Base-by-base conservation (phyloP, 2,329 filamentous ascomycete species). In the Colletotrichum destructivum region DNA sequence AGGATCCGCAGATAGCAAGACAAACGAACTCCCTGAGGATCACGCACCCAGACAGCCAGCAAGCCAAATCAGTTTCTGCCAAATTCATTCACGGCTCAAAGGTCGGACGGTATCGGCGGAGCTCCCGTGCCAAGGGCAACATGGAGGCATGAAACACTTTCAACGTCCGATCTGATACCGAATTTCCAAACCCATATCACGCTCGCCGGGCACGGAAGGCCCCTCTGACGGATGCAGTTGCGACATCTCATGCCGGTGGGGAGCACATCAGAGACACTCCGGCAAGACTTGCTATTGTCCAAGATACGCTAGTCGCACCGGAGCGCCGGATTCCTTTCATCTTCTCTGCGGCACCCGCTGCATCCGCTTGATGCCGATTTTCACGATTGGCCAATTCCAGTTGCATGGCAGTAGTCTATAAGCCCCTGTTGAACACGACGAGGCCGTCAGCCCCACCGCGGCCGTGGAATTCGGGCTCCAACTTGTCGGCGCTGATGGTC, bases 351-450 rank as follows among this genome's bases (percentile, higher is more conserved):
- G 40, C 66, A 21, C 47, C 31, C 35, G 57, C 52, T 65, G 40
- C 66, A 21, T 52, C 31, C 35, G 57, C 52, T 65, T 15, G 18
- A 18, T 64, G 21, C 4, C 26, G 35, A 56, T 38, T 46, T 47
- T 57, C 54, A 70, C 62, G 31, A 67, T 18, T 42, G 31, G 38
- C 40, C 54, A 26, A 35, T 54, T 15, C 49, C 26, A 16, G 35
- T 23, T 31, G 21, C 49, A 35, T 49, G n/a, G 23, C 35, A 23
- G 31, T 60, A 15, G 35, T 59, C 47, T 72, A 98, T 77, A 99
- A 96, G 15, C 96, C 96, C 78, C 96, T 90, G 82, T 99, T 98
- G 83, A 99, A 98, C 80, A 97, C 94, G n/a, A 99, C 93, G 85
- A 94, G 87, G 0, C 94, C 95, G 66, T 89, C 89, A 74, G 92